phyloP scores from a whole-genome alignment of 257 asterid species.

The Penstemon davidsonii region DNA sequence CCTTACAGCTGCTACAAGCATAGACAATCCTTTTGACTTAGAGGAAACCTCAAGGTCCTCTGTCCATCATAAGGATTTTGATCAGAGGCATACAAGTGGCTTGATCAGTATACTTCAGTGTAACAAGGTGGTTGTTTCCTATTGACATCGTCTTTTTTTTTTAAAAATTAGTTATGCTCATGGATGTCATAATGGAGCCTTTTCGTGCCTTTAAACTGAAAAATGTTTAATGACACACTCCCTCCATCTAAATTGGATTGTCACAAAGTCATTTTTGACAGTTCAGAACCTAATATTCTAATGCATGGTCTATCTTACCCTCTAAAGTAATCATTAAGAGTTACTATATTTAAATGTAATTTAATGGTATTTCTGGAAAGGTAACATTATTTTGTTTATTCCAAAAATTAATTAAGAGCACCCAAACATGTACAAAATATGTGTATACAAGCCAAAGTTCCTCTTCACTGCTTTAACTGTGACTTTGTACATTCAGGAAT shows the following conservation, averaged over 20 bases:
- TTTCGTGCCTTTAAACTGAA: slow-evolving; percentile 4
- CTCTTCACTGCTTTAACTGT: slow-evolving; percentile 21
- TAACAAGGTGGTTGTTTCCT: slow-evolving; percentile 65
- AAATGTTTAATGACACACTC: slow-evolving; percentile 2
- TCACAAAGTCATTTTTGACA: not conserved
- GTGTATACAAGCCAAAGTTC: slow-evolving; percentile 1
- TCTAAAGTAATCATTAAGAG: slow-evolving; percentile 6
- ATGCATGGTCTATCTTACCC: slow-evolving; percentile 15
- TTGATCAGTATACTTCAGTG: slow-evolving; percentile 66
- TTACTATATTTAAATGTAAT: not conserved
- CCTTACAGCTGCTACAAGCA: slow-evolving; percentile 89
- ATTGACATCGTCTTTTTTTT: slow-evolving; percentile 7
- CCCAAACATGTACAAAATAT: slow-evolving; percentile 6
- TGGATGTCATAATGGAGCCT: slow-evolving; percentile 13
- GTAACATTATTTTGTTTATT: not conserved
- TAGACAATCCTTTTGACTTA: slow-evolving; percentile 94
- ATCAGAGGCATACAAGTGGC: slow-evolving; percentile 65
- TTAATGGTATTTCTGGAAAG: not conserved
- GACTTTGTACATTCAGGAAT: slow-evolving; percentile 55
- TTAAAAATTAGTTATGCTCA: slow-evolving; percentile 11
- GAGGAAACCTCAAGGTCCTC: slow-evolving; percentile 72
- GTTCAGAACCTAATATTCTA: slow-evolving; percentile 7
- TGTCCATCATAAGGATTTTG: slow-evolving; percentile 45
- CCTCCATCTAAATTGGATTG: not conserved
- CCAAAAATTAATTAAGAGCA: slow-evolving; percentile 11